Conservation (phyloP, 768 basidiomycete genomes). For the Tricholoma hemisulphureum region DNA sequence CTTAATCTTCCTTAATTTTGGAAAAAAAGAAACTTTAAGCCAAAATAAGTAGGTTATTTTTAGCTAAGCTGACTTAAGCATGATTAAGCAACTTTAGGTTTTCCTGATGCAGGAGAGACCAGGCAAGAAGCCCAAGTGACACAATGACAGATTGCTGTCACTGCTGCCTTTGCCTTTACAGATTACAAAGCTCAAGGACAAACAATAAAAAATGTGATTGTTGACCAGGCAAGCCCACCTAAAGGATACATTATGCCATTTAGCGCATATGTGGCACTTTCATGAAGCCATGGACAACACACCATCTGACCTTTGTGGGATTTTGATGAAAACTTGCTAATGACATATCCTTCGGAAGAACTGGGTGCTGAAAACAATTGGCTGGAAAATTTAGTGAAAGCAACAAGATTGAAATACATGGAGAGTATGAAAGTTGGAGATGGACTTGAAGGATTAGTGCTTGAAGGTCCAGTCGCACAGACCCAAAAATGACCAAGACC, state of each 20-base stretch:
- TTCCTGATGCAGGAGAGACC: not conserved
- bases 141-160: slow-evolving; percentile 30
- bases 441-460: too few relatives aligned
- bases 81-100: too few relatives aligned
- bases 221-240: slow-evolving; percentile 34
- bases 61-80: too few relatives aligned
- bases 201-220: slow-evolving; percentile 31
- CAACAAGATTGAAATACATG: too few relatives aligned
- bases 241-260: slow-evolving; percentile 25
- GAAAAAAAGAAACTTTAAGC: too few relatives aligned
- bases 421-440: too few relatives aligned
- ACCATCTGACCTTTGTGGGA: slow-evolving; percentile 31
- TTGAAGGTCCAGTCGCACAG: too few relatives aligned
- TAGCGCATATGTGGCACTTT: slow-evolving; percentile 34
- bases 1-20: too few relatives aligned
- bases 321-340: slow-evolving; percentile 27
- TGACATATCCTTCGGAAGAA: slow-evolving; percentile 14
- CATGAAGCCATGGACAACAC: slow-evolving; percentile 26
- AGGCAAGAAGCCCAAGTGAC: slow-evolving; percentile 10
- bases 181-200: slow-evolving; percentile 43
- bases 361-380: slow-evolving; percentile 21
- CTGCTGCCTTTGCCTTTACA: slow-evolving; percentile 38
- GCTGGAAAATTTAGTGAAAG: too few relatives aligned
- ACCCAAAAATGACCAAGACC: too few relatives aligned
- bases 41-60: too few relatives aligned